Conservation (phyloP, 331 rosid genomes). For the Cydonia oblonga region DNA sequence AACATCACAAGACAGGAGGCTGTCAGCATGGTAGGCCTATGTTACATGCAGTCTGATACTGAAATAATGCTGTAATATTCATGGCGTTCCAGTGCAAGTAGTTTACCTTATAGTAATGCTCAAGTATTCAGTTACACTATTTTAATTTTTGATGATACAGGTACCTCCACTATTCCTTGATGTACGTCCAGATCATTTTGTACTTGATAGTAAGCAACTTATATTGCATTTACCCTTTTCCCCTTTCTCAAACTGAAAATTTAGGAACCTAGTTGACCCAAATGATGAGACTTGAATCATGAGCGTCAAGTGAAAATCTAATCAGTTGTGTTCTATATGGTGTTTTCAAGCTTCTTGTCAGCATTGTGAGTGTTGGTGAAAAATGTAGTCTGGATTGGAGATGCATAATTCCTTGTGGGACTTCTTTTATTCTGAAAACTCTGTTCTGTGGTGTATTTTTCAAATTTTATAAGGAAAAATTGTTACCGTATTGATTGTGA, state of each 20-base stretch:
- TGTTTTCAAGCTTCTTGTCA: background rate
- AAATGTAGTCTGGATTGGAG: constrained; percentile 5
- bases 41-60: constrained; percentile 10
- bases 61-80: background rate
- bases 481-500: background rate
- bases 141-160: constrained; percentile 29
- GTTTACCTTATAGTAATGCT: constrained; percentile 8
- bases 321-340: background rate
- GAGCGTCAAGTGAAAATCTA: background rate
- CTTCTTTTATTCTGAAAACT: background rate
- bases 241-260: background rate
- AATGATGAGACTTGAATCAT: background rate
- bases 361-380: background rate
- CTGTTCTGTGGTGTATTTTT: background rate
- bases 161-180: constrained; percentile 97
- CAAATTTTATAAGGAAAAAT: background rate
- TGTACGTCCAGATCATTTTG: constrained; percentile 73
- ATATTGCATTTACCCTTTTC: constrained; percentile 12
- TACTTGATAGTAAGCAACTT: constrained; percentile 86
- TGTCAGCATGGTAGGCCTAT: constrained; percentile 88
- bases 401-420: background rate
- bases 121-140: background rate
- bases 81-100: constrained; percentile 2
- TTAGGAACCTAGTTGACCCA: background rate
- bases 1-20: constrained; percentile 99